Evolutionary conservation across 345 rosid genomes (phyloP), one percentile per base, ranked within the genome.

Genomic region (Brassica juncea): DNA sequence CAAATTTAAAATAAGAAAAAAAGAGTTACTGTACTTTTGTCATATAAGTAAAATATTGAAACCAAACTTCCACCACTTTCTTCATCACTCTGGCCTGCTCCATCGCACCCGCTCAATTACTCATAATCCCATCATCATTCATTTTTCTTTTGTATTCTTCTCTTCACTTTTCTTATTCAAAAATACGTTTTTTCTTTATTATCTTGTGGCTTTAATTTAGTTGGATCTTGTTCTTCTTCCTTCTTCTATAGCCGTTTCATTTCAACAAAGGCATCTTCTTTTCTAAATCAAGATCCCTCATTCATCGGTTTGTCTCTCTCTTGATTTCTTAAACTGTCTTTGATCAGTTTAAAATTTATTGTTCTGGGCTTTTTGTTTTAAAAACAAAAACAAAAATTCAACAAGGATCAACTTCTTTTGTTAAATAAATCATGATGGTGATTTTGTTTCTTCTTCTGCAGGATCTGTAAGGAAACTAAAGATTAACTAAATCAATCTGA

Each of bases 251-350:
- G 59, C 71, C 75, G 69, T 59, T 79, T 73, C 78, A 32, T 79
- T 60, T 73, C 64, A 28, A 49, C 59, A 19, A 74, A 63, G 15
- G 32, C 35, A 34, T 74, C 67, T 61, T 79, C 15, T 67, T 78
- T 60, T 68, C 78, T 73, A n/a, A 49, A 11, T 15, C 79, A 16
- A 80, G 75, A 68, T 80, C 83, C 82, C 83, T 80, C 10, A 80
- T 8, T 70, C 76, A 74, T 64, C 79, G 83, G 79, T 80, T 62
- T n/a, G 75, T 63, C 66, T 66, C 71, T 35, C 30, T 71, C 60
- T 78, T 8, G 49, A 42, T 25, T 71, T 65, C 75, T 27, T 59
- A 8, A 7, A 35, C 34, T 5, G 3, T 59, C 31, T 59, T 19
- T 27, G 8, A 6, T 73, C 9, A 42, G 5, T 66, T 75, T 34